phyloP scores from a whole-genome alignment of 495 filamentous ascomycete species.

The Mytilinidion resinicola region DNA sequence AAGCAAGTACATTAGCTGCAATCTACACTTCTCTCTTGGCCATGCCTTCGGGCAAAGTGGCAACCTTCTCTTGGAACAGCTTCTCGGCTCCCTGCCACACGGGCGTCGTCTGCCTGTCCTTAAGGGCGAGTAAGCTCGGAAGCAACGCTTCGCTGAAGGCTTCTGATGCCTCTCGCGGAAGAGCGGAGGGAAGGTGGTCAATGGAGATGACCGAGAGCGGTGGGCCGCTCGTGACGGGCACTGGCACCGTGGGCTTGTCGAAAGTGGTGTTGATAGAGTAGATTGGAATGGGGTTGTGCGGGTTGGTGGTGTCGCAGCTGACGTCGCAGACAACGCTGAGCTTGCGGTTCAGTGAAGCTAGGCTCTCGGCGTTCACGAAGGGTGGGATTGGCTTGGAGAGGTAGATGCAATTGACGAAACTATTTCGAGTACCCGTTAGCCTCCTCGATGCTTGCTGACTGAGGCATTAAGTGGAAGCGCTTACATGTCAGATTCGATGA shows the following conservation, averaged over 20 bases:
- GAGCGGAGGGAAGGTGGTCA: conserved; percentile 81
- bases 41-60: conserved; percentile 52
- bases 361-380: conserved; percentile 65
- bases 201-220: conserved; percentile 46
- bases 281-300: conserved; percentile 58
- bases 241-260: conserved; percentile 45
- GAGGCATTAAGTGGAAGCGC: not conserved
- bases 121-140: conserved; percentile 70
- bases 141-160: conserved; percentile 75
- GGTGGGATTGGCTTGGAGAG: conserved; percentile 61
- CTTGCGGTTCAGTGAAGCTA: conserved; percentile 61
- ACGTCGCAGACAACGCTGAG: conserved; percentile 88
- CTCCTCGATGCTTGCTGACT: no score
- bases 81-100: conserved; percentile 83
- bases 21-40: not conserved
- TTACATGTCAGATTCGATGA: conserved; percentile 57
- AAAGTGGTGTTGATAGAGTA: conserved; percentile 45
- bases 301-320: conserved; percentile 51
- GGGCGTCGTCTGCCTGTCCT: conserved; percentile 60
- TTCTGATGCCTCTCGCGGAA: conserved; percentile 83
- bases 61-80: conserved; percentile 79
- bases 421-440: not conserved
- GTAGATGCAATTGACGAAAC: conserved; percentile 67
- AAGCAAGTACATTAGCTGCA: no score
- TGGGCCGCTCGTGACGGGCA: conserved; percentile 15